phyloP scores from a whole-genome alignment of 116 monocot genomes.

The Papilionanthe hybrid region DNA sequence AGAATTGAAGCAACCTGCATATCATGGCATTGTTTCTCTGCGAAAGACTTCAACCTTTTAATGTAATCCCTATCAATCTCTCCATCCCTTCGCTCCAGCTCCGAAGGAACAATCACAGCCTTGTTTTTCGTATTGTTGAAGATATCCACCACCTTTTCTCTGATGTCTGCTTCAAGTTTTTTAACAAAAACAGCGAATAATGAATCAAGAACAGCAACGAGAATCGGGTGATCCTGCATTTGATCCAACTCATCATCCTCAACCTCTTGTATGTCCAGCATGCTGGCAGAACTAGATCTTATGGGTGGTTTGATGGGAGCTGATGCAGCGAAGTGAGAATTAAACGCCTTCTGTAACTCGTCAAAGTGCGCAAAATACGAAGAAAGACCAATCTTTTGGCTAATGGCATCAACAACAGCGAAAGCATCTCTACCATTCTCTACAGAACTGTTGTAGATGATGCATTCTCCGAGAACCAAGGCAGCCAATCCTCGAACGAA shows the following conservation, averaged over 20 bases:
- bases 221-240: constrained; percentile 61
- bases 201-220: constrained; percentile 55
- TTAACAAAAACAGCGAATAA: constrained; percentile 48
- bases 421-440: constrained; percentile 64
- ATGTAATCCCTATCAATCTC: constrained; percentile 78
- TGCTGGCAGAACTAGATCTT: constrained; percentile 59
- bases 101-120: constrained; percentile 59
- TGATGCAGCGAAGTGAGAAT: constrained; percentile 19
- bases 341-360: constrained; percentile 52
- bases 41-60: constrained; percentile 69
- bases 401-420: constrained; percentile 80
- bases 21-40: constrained; percentile 86
- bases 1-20: constrained; percentile 71
- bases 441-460: constrained; percentile 58
- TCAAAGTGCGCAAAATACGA: constrained; percentile 77
- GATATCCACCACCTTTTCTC: constrained; percentile 63
- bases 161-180: constrained; percentile 60
- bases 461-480: constrained; percentile 77
- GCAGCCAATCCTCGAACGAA: constrained; percentile 69
- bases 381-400: constrained; percentile 80
- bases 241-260: constrained; percentile 38
- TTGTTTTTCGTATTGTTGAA: constrained; percentile 70
- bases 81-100: constrained; percentile 75
- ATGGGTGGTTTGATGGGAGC: constrained; percentile 35
- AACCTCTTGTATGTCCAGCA: constrained; percentile 46